phyloP scores from a whole-genome alignment of 331 rosid species.

The Arachis monticola region DNA sequence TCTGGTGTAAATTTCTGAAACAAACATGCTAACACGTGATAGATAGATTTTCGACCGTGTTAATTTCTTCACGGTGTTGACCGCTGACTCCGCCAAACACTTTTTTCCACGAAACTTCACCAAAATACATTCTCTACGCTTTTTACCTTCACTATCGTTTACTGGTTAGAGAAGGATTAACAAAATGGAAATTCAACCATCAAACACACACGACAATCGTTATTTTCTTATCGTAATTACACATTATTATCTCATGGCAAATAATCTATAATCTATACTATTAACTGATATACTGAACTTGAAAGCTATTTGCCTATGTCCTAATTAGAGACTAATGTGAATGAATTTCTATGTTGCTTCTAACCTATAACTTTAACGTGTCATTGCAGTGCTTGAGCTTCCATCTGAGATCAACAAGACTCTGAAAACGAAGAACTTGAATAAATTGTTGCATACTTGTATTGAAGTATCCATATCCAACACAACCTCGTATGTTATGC shows the following conservation, averaged over 20 bases:
- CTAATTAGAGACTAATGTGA: background rate
- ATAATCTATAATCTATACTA: constrained; percentile 24
- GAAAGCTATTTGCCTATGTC: constrained; percentile 23
- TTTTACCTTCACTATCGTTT: background rate
- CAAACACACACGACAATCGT: background rate
- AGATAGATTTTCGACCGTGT: too few species aligned
- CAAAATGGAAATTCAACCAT: background rate
- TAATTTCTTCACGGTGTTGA: too few species aligned
- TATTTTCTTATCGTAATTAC: background rate
- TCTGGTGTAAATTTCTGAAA: too few species aligned
- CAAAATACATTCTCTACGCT: background rate
- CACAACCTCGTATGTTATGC: constrained; percentile 1
- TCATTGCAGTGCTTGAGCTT: background rate
- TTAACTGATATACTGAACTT: constrained; percentile 24
- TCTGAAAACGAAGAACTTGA: background rate
- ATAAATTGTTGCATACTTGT: too few species aligned
- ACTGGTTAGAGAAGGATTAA: background rate
- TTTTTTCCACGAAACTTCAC: background rate
- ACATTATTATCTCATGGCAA: constrained; percentile 5
- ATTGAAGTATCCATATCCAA: background rate
- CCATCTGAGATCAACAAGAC: constrained; percentile 18
- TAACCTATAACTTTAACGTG: constrained; percentile 28
- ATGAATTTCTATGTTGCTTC: constrained; percentile 33
- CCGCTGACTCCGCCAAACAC: background rate
- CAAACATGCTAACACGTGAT: too few species aligned